A percentile compares a stretch with the other conserved stretches of the same genome.
Evolutionary conservation across 163 green algal genomes (phyloP).

Genomic region (Chlamydomonas reinhardtii): DNA sequence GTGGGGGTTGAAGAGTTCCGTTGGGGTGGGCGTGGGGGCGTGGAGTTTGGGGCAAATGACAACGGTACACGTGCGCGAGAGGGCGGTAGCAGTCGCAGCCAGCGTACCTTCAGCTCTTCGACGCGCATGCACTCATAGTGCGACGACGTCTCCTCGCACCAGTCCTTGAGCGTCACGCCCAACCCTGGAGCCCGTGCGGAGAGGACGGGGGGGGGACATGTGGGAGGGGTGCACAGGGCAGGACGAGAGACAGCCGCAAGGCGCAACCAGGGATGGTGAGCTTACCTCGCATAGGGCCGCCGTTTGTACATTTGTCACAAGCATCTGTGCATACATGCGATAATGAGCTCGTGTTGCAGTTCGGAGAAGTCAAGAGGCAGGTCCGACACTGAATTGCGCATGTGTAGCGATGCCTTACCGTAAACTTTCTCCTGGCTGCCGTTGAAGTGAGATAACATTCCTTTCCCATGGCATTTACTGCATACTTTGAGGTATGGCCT

Average conservation of each 20-base stretch:
- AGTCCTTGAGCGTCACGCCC: conserved; percentile 31
- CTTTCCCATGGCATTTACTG: conserved; percentile 42
- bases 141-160: conserved; percentile 24
- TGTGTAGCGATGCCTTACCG: background rate
- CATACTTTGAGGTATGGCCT: conserved; percentile 36
- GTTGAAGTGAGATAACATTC: conserved; percentile 24
- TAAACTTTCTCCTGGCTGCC: conserved; percentile 14
- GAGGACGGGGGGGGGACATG: no score
- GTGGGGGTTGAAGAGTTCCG: no score
- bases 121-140: conserved; percentile 10
- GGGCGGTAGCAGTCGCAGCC: no score
- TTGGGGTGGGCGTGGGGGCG: no score
- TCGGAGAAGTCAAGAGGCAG: no score
- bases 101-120: background rate
- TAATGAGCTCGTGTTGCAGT: no score
- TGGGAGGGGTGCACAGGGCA: background rate
- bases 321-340: background rate
- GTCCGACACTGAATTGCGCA: no score
- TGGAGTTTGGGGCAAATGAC: no score
- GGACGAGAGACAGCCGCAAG: background rate
- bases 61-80: no score
- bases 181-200: background rate
- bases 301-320: conserved; percentile 26
- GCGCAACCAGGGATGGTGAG: background rate
- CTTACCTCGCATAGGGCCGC: background rate